A percentile compares a stretch with the other conserved stretches of the same genome.
These are phyloP conservation scores for Solanum sitiens DNA, from an alignment of 257 asterid genomes.

Conservation along the genomic window DNA sequence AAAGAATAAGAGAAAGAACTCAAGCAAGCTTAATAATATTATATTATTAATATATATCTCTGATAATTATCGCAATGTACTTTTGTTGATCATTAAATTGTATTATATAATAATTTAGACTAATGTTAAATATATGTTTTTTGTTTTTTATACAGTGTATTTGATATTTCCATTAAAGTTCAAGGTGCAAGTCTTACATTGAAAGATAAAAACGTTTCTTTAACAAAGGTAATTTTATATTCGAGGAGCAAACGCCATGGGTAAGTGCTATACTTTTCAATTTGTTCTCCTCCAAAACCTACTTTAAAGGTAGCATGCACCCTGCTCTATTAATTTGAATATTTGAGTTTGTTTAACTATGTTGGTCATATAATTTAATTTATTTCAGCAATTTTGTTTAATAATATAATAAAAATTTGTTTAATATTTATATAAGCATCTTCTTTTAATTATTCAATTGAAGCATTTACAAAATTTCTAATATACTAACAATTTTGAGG, in stretches of 20 bases:
- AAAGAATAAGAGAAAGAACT: neutral
- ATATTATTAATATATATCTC: too few species aligned
- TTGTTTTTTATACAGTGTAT: too few species aligned
- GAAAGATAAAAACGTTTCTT: fast-evolving
- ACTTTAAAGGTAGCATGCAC: neutral
- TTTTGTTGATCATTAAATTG: neutral
- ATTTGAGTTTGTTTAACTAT: neutral
- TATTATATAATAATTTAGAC: too few species aligned
- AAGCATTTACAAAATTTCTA: neutral
- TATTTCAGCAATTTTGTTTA: neutral
- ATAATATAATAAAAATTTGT: too few species aligned
- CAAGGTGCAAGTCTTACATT: neutral
- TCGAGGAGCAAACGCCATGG: neutral
- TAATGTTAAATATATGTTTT: too few species aligned
- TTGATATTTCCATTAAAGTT: too few species aligned
- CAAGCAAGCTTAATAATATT: too few species aligned
- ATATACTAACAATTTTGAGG: neutral
- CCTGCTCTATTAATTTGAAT: neutral
- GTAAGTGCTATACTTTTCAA: neutral
- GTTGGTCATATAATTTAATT: neutral
- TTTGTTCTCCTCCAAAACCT: neutral
- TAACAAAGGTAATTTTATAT: too few species aligned
- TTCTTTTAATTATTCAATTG: neutral
- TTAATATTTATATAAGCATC: neutral
- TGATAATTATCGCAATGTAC: too few species aligned